These are phyloP conservation scores for Neonectria faginata DNA, from an alignment of 2,329 filamentous ascomycete species.

Conservation along the genomic window DNA sequence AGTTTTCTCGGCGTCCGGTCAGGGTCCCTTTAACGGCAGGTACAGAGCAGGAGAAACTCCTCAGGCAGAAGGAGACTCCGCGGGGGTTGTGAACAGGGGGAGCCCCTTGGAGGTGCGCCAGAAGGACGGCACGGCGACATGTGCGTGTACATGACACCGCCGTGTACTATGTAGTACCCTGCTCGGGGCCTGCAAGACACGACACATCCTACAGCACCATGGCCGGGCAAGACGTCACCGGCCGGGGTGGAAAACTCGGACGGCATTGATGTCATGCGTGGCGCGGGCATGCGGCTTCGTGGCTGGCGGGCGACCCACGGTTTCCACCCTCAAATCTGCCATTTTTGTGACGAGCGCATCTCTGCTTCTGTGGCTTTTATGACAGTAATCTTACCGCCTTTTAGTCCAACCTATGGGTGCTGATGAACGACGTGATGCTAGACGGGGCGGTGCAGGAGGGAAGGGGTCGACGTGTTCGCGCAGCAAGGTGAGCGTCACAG, in stretches of 20 bases:
- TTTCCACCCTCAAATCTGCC: constrained; percentile 7
- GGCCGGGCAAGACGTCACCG: constrained; percentile 14
- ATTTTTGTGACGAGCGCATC: constrained; percentile 1
- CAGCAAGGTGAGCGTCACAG: background rate
- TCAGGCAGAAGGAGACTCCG: background rate
- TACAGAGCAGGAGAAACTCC: constrained; percentile 10
- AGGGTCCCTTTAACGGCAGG: constrained; percentile 3
- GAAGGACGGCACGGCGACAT: constrained; percentile 19
- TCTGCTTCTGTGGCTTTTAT: constrained; percentile 20
- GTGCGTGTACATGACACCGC: constrained; percentile 18
- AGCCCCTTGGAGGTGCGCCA: constrained; percentile 5
- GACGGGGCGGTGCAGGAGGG: background rate
- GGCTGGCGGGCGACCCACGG: background rate
- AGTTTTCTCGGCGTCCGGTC: constrained; percentile 4
- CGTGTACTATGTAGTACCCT: constrained; percentile 7
- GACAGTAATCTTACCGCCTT: constrained; percentile 25
- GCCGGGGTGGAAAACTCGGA: constrained; percentile 15
- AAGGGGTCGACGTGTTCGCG: constrained; percentile 8
- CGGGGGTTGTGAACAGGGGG: background rate
- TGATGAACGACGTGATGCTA: background rate
- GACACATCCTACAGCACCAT: constrained; percentile 15
- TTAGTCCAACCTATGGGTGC: background rate
- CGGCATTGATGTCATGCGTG: constrained; percentile 25
- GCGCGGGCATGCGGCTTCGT: constrained; percentile 11
- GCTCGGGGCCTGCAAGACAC: constrained; percentile 26